Evolutionary conservation across 2,329 filamentous ascomycete genomes (phyloP).

Genomic region (Verticillium klebahnii): DNA sequence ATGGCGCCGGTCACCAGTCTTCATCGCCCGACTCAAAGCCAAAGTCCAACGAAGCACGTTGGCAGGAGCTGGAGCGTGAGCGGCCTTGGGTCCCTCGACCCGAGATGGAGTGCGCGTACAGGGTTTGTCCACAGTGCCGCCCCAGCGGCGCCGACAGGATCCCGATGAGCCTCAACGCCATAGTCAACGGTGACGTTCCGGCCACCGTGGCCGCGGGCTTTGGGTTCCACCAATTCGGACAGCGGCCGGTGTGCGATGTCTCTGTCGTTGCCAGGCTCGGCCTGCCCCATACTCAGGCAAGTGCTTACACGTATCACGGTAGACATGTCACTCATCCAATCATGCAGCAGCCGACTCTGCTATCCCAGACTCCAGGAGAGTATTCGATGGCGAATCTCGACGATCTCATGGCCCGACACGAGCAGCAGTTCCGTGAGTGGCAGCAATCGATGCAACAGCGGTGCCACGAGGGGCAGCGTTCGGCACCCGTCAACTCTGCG

Average conservation of each 20-base stretch:
- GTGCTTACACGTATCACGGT: not conserved
- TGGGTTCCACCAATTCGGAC: constrained; percentile 41
- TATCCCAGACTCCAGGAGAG: not conserved
- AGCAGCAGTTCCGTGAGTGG: not conserved
- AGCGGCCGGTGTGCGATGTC: constrained; percentile 38
- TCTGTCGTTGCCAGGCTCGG: constrained; percentile 35
- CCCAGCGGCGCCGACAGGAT: constrained; percentile 36
- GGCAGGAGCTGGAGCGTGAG: constrained; percentile 8
- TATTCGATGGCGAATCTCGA: not conserved
- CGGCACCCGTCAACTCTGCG: not conserved
- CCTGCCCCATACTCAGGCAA: constrained; percentile 15
- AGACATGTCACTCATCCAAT: not conserved
- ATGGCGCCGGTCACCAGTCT: not conserved
- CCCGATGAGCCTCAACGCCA: constrained; percentile 44
- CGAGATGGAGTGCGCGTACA: constrained; percentile 43
- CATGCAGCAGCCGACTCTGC: not conserved
- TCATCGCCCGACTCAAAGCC: not conserved
- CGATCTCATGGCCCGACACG: not conserved
- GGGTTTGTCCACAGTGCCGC: constrained; percentile 45
- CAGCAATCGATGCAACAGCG: not conserved
- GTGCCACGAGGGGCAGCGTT: not conserved
- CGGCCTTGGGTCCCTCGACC: constrained; percentile 33
- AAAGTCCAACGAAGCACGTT: not conserved
- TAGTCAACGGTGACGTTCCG: constrained; percentile 44
- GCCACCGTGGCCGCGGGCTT: constrained; percentile 46